A percentile compares a stretch with the other conserved stretches of the same genome.
Evolutionary conservation across 495 filamentous ascomycete genomes (phyloP).

Genomic region (Talaromyces thailandensis): DNA sequence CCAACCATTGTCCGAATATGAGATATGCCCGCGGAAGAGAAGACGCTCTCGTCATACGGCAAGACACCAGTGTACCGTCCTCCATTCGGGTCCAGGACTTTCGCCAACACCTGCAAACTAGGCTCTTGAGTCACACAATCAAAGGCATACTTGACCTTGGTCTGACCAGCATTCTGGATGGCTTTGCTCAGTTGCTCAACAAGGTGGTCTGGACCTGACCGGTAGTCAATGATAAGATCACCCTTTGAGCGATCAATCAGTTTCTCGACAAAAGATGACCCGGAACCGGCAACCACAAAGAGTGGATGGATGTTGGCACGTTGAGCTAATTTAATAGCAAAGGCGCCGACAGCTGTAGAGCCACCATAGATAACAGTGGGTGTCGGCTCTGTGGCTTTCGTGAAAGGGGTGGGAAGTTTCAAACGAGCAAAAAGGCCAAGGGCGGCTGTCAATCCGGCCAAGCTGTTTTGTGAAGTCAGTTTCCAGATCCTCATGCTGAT

Average conservation of each 20-base stretch:
- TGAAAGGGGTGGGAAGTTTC: slow-evolving; percentile 33
- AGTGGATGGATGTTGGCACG: slow-evolving; percentile 35
- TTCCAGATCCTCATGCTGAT: background rate
- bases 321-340: slow-evolving; percentile 34
- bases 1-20: background rate
- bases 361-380: slow-evolving; percentile 65
- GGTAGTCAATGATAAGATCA: slow-evolving; percentile 65
- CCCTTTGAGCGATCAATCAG: slow-evolving; percentile 57
- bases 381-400: slow-evolving; percentile 25
- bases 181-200: slow-evolving; percentile 8
- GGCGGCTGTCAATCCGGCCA: slow-evolving; percentile 68
- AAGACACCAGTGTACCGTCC: slow-evolving; percentile 37
- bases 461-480: slow-evolving; percentile 23
- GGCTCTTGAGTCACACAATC: slow-evolving; percentile 51
- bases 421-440: slow-evolving; percentile 28
- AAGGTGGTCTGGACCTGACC: slow-evolving; percentile 26
- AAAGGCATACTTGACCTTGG: slow-evolving; percentile 35
- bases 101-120: background rate
- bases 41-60: slow-evolving; percentile 9
- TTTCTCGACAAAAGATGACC: slow-evolving; percentile 43
- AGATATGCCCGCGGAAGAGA: background rate
- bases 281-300: slow-evolving; percentile 58
- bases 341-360: slow-evolving; percentile 57
- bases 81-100: background rate
- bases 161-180: background rate